Percentiles rank a stretch among this genome's conserved stretches.
Conservation (phyloP, 169 alveolate species). For the Cryptosporidium sp. region DNA sequence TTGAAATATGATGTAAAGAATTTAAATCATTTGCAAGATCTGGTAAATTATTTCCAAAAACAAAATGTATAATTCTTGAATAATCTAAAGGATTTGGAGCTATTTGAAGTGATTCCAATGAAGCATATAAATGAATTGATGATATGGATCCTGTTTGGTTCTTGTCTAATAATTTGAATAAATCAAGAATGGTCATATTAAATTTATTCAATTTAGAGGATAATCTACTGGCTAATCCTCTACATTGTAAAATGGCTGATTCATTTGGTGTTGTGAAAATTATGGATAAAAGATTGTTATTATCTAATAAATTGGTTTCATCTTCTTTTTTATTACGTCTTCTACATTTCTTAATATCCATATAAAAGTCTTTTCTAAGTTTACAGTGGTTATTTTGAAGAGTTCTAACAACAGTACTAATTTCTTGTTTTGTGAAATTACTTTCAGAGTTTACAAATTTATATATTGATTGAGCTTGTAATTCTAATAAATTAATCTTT, state of each 20-base stretch:
- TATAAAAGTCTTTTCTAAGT: constrained; percentile 33
- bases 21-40: neutral
- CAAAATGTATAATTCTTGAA: constrained; percentile 30
- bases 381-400: constrained; percentile 34
- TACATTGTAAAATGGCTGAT: constrained; percentile 56
- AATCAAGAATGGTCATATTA: constrained; percentile 47
- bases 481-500: constrained; percentile 21
- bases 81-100: constrained; percentile 67
- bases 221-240: constrained; percentile 55
- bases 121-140: constrained; percentile 41
- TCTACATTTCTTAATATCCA: constrained; percentile 38
- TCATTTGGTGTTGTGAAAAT: constrained; percentile 63
- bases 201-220: constrained; percentile 15
- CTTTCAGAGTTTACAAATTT: constrained; percentile 63
- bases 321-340: constrained; percentile 39
- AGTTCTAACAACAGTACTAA: constrained; percentile 38
- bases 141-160: constrained; percentile 56
- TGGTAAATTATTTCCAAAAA: constrained; percentile 3
- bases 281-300: neutral
- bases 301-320: neutral
- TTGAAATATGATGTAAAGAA: constrained; percentile 4
- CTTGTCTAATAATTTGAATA: constrained; percentile 41
- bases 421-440: constrained; percentile 39
- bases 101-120: constrained; percentile 47
- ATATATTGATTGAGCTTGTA: constrained; percentile 61